Evolutionary conservation across 192 early-diverging fungal genomes (phyloP).

Genomic region (Backusella australiensis): DNA sequence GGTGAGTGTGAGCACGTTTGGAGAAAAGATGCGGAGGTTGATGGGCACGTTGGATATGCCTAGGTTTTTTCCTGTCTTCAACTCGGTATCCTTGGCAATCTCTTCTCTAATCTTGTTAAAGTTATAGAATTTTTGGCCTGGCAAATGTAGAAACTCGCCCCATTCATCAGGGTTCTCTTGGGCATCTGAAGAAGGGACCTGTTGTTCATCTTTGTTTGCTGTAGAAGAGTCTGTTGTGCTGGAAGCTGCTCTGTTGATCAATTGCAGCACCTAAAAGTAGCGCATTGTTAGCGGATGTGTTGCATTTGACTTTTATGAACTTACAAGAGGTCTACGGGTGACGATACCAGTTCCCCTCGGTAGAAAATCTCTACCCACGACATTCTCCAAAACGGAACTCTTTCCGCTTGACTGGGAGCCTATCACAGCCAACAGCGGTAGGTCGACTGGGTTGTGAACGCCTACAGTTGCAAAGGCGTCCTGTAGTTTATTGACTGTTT

Average conservation of each 20-base stretch:
- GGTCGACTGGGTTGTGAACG: slow-evolving; percentile 85
- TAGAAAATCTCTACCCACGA: slow-evolving; percentile 98
- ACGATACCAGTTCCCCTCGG: slow-evolving; percentile 97
- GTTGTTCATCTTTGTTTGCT: neutral
- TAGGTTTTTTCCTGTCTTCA: slow-evolving; percentile 77
- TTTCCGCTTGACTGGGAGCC: slow-evolving; percentile 91
- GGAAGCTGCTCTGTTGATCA: slow-evolving; percentile 85
- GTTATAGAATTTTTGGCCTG: slow-evolving; percentile 94
- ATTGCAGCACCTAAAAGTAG: slow-evolving; percentile 65
- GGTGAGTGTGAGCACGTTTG: slow-evolving; percentile 96
- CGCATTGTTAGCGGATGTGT: neutral
- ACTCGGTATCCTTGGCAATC: slow-evolving; percentile 91
- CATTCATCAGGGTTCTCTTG: slow-evolving; percentile 87
- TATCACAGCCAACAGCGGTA: slow-evolving; percentile 87
- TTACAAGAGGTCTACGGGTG: slow-evolving; percentile 91
- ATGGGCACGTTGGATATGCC: slow-evolving; percentile 95
- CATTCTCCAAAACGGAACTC: slow-evolving; percentile 98
- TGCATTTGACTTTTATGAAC: neutral
- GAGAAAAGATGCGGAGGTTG: slow-evolving; percentile 96
- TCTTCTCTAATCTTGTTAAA: slow-evolving; percentile 98
- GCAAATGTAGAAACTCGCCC: slow-evolving; percentile 99
- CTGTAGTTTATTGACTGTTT: slow-evolving; percentile 78
- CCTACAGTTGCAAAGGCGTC: slow-evolving; percentile 91
- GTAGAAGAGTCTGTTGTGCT: neutral
- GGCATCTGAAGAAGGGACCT: slow-evolving; percentile 8